Percentiles rank a stretch among this genome's conserved stretches.
Evolutionary conservation across 768 basidiomycete species (phyloP).

Genomic region (Leccinum truebloodii): DNA sequence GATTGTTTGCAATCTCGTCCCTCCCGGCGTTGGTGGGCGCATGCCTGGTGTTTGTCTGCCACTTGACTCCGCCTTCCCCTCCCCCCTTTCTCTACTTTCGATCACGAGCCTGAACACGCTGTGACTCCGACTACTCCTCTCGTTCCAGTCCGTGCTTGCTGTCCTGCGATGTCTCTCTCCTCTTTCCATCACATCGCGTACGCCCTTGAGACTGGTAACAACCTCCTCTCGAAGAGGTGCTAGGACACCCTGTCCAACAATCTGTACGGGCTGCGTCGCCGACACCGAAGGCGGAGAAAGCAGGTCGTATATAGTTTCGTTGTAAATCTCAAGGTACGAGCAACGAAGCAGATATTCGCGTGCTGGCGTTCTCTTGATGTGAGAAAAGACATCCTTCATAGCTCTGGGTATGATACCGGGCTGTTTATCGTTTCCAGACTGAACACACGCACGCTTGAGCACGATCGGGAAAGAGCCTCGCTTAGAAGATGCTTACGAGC

Average conservation of each 20-base stretch:
- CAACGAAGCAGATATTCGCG: conserved; percentile 95
- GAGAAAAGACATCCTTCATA: conserved; percentile 88
- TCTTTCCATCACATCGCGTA: conserved; percentile 79
- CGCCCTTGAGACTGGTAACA: conserved; percentile 85
- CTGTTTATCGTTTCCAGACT: conserved; percentile 77
- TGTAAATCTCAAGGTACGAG: conserved; percentile 97
- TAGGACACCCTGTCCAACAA: conserved; percentile 71
- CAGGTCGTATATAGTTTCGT: conserved; percentile 85
- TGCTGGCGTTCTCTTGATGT: conserved; percentile 72
- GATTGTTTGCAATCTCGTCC: conserved; percentile 70
- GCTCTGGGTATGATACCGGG: conserved; percentile 95
- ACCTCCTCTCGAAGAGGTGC: conserved; percentile 87
- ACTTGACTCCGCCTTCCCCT: conserved; percentile 39
- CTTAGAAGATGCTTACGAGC: conserved; percentile 37
- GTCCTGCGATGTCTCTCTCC: conserved; percentile 89
- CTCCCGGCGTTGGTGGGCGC: conserved; percentile 53
- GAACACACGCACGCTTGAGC: conserved; percentile 1
- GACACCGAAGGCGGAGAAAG: conserved; percentile 67
- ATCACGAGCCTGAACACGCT: conserved; percentile 93
- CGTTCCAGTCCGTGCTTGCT: conserved; percentile 99
- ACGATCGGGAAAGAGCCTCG: conserved; percentile 36
- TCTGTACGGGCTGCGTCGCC: conserved; percentile 63
- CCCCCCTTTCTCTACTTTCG: conserved; percentile 77
- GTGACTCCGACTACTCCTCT: conserved; percentile 91
- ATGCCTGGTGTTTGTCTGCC: conserved; percentile 55